Conservation (phyloP, 192 early-diverging fungal species). For the Glomus cerebriforme region DNA sequence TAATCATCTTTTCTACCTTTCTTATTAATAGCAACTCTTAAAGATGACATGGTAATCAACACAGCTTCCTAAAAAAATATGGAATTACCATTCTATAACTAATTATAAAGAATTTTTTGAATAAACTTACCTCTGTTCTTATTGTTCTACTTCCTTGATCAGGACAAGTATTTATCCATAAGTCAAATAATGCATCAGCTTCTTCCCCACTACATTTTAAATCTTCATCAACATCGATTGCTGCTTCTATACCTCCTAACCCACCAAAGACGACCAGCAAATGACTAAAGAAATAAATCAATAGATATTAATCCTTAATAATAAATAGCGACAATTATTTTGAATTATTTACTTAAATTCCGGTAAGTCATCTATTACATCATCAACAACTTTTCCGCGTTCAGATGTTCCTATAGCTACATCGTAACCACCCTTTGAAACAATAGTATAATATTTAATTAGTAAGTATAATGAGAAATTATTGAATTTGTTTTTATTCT, state of each 20-base stretch:
- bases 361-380: constrained; percentile 22
- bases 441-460: background rate
- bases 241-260: constrained; percentile 62
- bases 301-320: background rate
- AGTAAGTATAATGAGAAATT: background rate
- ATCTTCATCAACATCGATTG: constrained; percentile 63
- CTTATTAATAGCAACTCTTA: constrained; percentile 22
- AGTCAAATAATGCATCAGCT: constrained; percentile 61
- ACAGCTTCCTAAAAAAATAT: constrained; percentile 42
- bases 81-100: background rate
- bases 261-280: constrained; percentile 71
- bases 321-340: background rate
- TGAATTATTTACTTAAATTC: constrained; percentile 32
- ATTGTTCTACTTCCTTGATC: constrained; percentile 61
- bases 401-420: constrained; percentile 64
- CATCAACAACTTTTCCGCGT: constrained; percentile 36
- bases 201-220: constrained; percentile 57
- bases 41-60: constrained; percentile 48
- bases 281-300: constrained; percentile 46
- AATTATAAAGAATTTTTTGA: background rate
- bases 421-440: constrained; percentile 62
- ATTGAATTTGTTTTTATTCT: background rate
- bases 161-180: constrained; percentile 59
- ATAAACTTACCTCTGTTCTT: constrained; percentile 54
- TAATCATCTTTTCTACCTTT: constrained; percentile 9